Evolutionary conservation across 441 rosid genomes (phyloP).

Genomic region (Flueggea neowawraea): DNA sequence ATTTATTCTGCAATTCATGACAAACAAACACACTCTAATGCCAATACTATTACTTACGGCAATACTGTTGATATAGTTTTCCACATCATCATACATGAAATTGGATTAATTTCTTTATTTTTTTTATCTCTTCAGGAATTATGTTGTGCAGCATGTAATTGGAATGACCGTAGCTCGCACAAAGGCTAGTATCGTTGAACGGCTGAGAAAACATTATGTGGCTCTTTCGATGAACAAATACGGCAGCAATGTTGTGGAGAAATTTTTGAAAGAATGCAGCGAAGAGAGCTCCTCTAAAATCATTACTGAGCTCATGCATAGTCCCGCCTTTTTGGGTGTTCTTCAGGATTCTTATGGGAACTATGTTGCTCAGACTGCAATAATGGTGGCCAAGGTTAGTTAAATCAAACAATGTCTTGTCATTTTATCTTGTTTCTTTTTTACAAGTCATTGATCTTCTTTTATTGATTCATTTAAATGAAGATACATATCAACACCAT

Average conservation of each 20-base stretch:
- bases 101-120: too few species aligned
- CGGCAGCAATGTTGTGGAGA: constrained; percentile 53
- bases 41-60: too few species aligned
- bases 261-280: constrained; percentile 23
- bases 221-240: constrained; percentile 34
- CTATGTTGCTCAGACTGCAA: constrained; percentile 39
- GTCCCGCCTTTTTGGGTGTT: constrained; percentile 16
- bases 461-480: background rate
- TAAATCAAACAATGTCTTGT: background rate
- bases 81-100: too few species aligned
- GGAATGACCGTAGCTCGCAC: constrained; percentile 10
- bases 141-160: constrained; percentile 46
- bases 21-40: too few species aligned
- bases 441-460: background rate
- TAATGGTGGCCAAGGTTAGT: constrained; percentile 30
- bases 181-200: constrained; percentile 10
- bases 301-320: constrained; percentile 27
- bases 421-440: background rate
- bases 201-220: constrained; percentile 24
- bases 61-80: too few species aligned
- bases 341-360: constrained; percentile 33
- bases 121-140: constrained; percentile 31
- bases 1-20: too few species aligned
- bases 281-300: constrained; percentile 16
- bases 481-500: too few species aligned